Conservation (phyloP, 257 asterid genomes). For the Fraxinus cuspidata region DNA sequence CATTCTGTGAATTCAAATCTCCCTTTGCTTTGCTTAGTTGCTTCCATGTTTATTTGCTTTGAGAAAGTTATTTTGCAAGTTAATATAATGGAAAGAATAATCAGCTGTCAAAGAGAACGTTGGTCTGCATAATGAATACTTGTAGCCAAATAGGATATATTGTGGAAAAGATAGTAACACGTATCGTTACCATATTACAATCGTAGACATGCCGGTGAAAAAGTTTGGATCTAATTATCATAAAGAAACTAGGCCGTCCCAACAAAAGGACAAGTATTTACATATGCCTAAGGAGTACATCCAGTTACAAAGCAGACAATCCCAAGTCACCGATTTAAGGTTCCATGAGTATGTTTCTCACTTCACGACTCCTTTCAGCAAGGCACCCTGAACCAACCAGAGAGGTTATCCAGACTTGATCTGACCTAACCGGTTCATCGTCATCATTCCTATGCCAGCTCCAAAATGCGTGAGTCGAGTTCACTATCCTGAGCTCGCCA, state of each 20-base stretch:
- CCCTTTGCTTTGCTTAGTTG: not conserved
- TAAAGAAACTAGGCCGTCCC: not conserved
- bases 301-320: not conserved
- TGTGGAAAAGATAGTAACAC: not conserved
- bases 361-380: constrained; percentile 16
- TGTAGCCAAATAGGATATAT: not conserved
- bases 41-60: not conserved
- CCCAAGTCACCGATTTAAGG: not conserved
- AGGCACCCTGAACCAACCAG: constrained; percentile 41
- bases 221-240: not conserved
- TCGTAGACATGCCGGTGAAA: too few relatives aligned
- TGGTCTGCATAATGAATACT: not conserved
- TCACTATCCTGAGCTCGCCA: constrained; percentile 46
- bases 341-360: constrained; percentile 24
- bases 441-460: constrained; percentile 55
- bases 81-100: too few relatives aligned
- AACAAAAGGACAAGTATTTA: not conserved
- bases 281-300: not conserved
- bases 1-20: not conserved
- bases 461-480: constrained; percentile 52
- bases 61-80: not conserved
- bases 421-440: constrained; percentile 47
- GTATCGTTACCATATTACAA: not conserved
- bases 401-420: constrained; percentile 48
- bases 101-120: too few relatives aligned